phyloP scores from a whole-genome alignment of 2,329 filamentous ascomycete genomes.

The Ciborinia camelliae region DNA sequence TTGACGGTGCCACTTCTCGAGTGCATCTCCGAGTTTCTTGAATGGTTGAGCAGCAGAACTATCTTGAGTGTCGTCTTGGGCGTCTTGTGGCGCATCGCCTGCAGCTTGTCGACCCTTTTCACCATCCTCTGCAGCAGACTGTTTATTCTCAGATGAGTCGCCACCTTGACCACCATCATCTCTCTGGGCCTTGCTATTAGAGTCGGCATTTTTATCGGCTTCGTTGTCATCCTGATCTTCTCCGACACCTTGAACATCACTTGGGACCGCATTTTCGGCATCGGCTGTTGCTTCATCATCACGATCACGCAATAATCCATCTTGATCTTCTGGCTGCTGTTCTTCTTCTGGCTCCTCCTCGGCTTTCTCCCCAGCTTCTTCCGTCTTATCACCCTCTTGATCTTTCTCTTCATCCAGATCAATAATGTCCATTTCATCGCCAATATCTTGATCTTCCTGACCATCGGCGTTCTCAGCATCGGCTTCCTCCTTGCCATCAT shows the following conservation, averaged over 20 bases:
- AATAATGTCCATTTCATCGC: slow-evolving; percentile 37
- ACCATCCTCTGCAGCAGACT: slow-evolving; percentile 61
- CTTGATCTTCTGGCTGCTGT: slow-evolving; percentile 51
- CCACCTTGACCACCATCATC: slow-evolving; percentile 66
- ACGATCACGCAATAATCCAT: slow-evolving; percentile 39
- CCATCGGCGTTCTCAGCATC: slow-evolving; percentile 41
- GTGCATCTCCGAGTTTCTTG: slow-evolving; percentile 88
- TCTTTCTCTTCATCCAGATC: slow-evolving; percentile 36
- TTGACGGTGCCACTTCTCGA: slow-evolving; percentile 90
- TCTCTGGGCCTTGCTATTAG: slow-evolving; percentile 58
- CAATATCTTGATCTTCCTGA: slow-evolving; percentile 41
- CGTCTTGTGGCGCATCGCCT: slow-evolving; percentile 41
- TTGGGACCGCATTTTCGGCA: slow-evolving; percentile 60
- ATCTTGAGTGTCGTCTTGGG: slow-evolving; percentile 40
- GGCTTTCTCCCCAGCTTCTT: slow-evolving; percentile 50
- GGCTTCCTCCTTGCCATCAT: slow-evolving; percentile 46
- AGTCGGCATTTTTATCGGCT: slow-evolving; percentile 59
- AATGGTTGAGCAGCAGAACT: slow-evolving; percentile 64
- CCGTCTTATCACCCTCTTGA: slow-evolving; percentile 43
- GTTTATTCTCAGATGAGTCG: slow-evolving; percentile 60
- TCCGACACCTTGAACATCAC: slow-evolving; percentile 61
- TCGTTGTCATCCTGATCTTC: slow-evolving; percentile 63
- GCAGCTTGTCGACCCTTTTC: slow-evolving; percentile 46
- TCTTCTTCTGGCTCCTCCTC: slow-evolving; percentile 47
- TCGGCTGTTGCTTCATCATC: slow-evolving; percentile 51